These are phyloP conservation scores for Chenopodium berlandieri DNA, from an alignment of 148 eudicot genomes.

Conservation along the genomic window DNA sequence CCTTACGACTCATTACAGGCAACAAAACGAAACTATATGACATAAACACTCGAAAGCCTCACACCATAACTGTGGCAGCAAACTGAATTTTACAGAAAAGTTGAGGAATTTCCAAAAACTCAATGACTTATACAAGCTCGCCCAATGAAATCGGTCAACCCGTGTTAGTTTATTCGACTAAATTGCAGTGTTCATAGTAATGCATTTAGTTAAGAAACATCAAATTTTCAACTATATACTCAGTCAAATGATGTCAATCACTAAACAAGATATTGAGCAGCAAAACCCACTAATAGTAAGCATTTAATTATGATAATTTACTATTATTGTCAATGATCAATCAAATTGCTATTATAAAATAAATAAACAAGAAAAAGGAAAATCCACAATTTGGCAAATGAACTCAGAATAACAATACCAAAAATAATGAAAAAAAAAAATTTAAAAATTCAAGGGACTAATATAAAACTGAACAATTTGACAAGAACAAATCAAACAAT, in stretches of 20 bases:
- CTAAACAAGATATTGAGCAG: neutral
- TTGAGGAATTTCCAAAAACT: neutral
- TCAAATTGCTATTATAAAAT: neutral
- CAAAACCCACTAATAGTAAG: neutral
- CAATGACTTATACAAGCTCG: neutral
- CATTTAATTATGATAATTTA: neutral
- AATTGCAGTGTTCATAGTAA: neutral
- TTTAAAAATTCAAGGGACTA: neutral
- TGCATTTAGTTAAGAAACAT: neutral
- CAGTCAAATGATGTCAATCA: neutral
- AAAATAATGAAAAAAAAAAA: too few relatives aligned
- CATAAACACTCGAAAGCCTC: neutral
- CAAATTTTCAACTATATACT: neutral
- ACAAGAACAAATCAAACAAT: neutral
- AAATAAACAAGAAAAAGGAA: neutral
- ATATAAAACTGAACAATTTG: neutral
- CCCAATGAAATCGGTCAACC: neutral
- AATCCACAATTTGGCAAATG: neutral
- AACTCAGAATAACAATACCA: neutral
- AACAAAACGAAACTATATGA: neutral
- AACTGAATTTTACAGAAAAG: neutral
- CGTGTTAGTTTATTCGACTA: neutral
- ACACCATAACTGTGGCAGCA: neutral
- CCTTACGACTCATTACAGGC: constrained; percentile 32
- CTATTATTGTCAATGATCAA: neutral